Conservation (phyloP, 768 basidiomycete genomes). For the Leccinum boreale region DNA sequence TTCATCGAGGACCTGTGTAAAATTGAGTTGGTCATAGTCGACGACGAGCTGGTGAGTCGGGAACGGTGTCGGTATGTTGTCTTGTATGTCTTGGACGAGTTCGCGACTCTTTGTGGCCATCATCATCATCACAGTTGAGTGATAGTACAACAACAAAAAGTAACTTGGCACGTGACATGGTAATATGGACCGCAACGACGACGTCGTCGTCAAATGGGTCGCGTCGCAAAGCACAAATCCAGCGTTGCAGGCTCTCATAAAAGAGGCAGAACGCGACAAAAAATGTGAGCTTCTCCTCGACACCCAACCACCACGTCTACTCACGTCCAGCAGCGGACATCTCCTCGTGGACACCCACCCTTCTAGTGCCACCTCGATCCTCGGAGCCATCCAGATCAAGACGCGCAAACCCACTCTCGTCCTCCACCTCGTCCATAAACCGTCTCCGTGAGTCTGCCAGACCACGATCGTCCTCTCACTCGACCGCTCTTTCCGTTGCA, state of each 20-base stretch:
- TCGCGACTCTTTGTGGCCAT: background rate
- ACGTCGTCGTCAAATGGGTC: conserved; percentile 23
- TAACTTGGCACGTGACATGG: background rate
- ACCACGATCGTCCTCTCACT: conserved; percentile 20
- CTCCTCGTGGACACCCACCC: background rate
- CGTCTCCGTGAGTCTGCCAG: conserved; percentile 8
- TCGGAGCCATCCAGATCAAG: conserved; percentile 4
- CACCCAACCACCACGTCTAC: conserved; percentile 1
- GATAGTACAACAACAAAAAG: background rate
- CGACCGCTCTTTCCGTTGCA: background rate
- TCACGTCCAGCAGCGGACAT: background rate
- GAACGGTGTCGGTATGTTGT: conserved; percentile 21
- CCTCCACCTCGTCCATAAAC: conserved; percentile 19
- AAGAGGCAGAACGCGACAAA: conserved; percentile 26
- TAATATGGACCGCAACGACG: conserved; percentile 11
- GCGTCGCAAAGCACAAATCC: conserved; percentile 25
- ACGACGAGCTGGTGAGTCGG: conserved; percentile 19
- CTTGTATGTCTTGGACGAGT: conserved; percentile 1
- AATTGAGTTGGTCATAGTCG: conserved; percentile 12
- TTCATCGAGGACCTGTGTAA: conserved; percentile 33
- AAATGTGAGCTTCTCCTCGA: conserved; percentile 12
- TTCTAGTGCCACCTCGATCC: background rate
- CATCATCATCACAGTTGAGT: background rate
- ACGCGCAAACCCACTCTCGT: conserved; percentile 15
- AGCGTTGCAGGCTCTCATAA: conserved; percentile 23